Conservation (phyloP, 164 flowering plant species). For the Amborella trichopoda region DNA sequence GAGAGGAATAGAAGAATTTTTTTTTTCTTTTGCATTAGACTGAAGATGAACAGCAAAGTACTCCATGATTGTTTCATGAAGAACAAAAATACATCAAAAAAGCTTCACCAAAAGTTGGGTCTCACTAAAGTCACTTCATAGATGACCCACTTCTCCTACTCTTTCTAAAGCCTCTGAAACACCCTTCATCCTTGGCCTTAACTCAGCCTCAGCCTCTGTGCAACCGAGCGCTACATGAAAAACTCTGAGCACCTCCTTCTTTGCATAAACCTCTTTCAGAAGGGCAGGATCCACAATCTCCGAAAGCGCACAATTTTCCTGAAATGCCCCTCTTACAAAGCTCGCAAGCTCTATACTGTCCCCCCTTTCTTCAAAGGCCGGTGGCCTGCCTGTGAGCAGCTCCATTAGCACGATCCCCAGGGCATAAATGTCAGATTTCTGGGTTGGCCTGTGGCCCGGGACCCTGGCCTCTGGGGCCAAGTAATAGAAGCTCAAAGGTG, state of each 20-base stretch:
- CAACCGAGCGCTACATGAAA: slow-evolving; percentile 82
- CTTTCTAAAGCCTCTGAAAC: slow-evolving; percentile 70
- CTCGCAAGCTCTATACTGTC: slow-evolving; percentile 51
- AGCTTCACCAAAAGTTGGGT: not conserved
- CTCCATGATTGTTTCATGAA: too few species aligned
- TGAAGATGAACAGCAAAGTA: too few species aligned
- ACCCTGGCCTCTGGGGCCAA: slow-evolving; percentile 69
- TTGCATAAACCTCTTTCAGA: slow-evolving; percentile 62
- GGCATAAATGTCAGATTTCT: slow-evolving; percentile 82
- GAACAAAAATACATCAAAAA: too few species aligned
- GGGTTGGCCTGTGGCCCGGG: slow-evolving; percentile 38
- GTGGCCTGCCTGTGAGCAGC: slow-evolving; percentile 57
- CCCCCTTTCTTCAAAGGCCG: slow-evolving; percentile 36
- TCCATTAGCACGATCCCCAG: slow-evolving; percentile 83
- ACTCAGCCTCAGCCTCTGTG: slow-evolving; percentile 71
- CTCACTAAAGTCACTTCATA: too few species aligned
- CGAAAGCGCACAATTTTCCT: slow-evolving; percentile 56
- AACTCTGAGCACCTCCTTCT: slow-evolving; percentile 63
- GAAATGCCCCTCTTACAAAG: slow-evolving; percentile 59
- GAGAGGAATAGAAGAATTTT: too few species aligned
- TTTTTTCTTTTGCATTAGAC: too few species aligned
- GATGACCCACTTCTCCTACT: slow-evolving; percentile 33
- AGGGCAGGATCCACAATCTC: slow-evolving; percentile 75
- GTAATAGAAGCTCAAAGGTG: slow-evolving; percentile 23
- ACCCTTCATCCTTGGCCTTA: slow-evolving; percentile 76